These are phyloP conservation scores for Rhizopus sp. DNA, from an alignment of 371 early-diverging fungal species.

Conservation along the genomic window DNA sequence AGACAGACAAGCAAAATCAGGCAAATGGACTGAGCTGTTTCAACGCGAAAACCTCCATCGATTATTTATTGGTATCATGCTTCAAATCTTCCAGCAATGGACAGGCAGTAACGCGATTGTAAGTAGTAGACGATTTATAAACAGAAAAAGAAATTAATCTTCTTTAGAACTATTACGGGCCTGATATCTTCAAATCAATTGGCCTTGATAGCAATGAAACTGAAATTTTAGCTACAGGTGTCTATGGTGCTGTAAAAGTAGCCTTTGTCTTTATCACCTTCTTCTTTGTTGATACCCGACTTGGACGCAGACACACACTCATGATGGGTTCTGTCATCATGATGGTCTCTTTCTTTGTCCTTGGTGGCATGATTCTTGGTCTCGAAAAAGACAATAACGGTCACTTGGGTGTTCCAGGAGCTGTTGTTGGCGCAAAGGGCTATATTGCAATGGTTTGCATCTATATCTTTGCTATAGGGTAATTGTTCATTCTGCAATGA, in stretches of 20 bases:
- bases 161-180: constrained; percentile 60
- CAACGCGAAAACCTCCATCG: constrained; percentile 46
- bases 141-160: not conserved
- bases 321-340: constrained; percentile 45
- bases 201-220: constrained; percentile 39
- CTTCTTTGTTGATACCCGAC: constrained; percentile 46
- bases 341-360: constrained; percentile 37
- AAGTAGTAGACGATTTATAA: constrained; percentile 12
- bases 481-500: constrained; percentile 6
- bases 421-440: constrained; percentile 39
- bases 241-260: constrained; percentile 50
- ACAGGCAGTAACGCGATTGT: constrained; percentile 69
- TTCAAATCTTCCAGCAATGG: constrained; percentile 70
- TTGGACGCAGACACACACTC: constrained; percentile 46
- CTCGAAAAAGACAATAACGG: constrained; percentile 31
- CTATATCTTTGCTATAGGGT: constrained; percentile 50
- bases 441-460: constrained; percentile 46
- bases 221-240: constrained; percentile 51
- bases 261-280: constrained; percentile 45
- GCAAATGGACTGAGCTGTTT: constrained; percentile 52
- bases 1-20: constrained; percentile 49
- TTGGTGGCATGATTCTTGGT: constrained; percentile 41
- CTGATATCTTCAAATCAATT: constrained; percentile 55
- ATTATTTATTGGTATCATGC: constrained; percentile 49
- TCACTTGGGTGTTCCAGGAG: constrained; percentile 9